Base-by-base conservation (phyloP, 1,284 basidiomycete genomes). In the Rhodofomes roseus region DNA sequence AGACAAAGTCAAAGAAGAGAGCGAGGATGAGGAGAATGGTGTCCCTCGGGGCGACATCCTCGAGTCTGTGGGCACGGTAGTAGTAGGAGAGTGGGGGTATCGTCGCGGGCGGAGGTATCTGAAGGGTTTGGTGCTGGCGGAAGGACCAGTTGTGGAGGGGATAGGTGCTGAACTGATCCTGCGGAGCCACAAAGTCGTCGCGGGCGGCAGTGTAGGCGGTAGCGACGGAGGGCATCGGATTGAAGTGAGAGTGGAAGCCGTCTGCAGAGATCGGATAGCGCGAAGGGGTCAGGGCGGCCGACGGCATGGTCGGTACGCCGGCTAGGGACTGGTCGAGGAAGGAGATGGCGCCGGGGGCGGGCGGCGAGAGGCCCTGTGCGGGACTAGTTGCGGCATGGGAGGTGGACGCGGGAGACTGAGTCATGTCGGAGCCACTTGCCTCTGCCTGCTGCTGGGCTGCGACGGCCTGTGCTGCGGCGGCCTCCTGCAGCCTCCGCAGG, bases 1-100 rank as follows among this genome's bases (percentile, higher is more conserved):
- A 93, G 50, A 94, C 89, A 70, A 92, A 94, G 73, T 94, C 92
- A 70, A 94, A 94, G 77, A 92, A 95, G 23, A 94, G 81, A 34
- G 87, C 82, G 63, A 94, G 87, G 65, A 94, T 89, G 62, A 90
- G 82, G 50, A 84, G 83, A 59, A 92, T 87, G 5, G 85, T 90
- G 64, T 92, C 88, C 56, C 88, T 81, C 25, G 87, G 86, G 12
- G 88, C 89, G 53, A 92, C 84, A 65, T 90, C 87, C 69, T 90
- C 88, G 44, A 93, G 76, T 55, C 87, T 77, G 67, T 84, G 83
- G 7, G 87, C 82, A 22, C 84, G 82, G 70, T 85, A 87, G 72
- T 86, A 87, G 68, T 83, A 83, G 0, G 86, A 86, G 40, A 91
- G 80, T 11, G 87, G 83, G n/a, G 88, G 86, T 52, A 89, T 77